A percentile compares a stretch with the other conserved stretches of the same genome.
Evolutionary conservation across 2,329 filamentous ascomycete genomes (phyloP).

Genomic region (Akanthomyces uredinophilus): DNA sequence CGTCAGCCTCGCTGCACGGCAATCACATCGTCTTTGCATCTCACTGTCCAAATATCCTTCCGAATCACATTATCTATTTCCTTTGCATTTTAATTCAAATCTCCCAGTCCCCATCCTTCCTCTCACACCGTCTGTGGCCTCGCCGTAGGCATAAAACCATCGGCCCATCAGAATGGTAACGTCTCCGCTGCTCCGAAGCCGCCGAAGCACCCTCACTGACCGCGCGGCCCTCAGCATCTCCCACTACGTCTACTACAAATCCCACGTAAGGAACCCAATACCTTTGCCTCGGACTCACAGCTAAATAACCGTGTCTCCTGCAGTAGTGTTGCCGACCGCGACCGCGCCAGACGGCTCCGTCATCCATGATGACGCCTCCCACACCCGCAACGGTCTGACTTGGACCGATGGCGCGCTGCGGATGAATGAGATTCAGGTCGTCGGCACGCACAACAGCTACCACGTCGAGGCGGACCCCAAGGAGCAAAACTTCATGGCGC

Average conservation of each 20-base stretch:
- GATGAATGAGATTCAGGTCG: constrained; percentile 47
- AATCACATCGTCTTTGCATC: not conserved
- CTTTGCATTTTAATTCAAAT: not conserved
- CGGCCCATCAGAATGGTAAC: not conserved
- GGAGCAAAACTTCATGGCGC: constrained; percentile 37
- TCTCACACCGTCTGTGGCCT: too few species aligned
- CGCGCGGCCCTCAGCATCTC: not conserved
- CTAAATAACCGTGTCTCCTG: not conserved
- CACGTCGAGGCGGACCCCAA: constrained; percentile 39
- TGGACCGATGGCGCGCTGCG: constrained; percentile 32
- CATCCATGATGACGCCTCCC: not conserved
- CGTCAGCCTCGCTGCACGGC: not conserved
- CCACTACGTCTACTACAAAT: not conserved
- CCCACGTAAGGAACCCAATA: not conserved
- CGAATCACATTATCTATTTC: not conserved
- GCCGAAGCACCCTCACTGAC: not conserved
- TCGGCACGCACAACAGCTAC: constrained; percentile 49
- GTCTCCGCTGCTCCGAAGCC: not conserved
- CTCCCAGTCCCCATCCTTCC: not conserved
- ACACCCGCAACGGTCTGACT: constrained; percentile 26
- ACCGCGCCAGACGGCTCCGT: not conserved
- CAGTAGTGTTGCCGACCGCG: not conserved
- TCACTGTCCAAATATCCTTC: too few species aligned
- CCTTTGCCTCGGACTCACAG: not conserved
- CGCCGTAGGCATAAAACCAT: not conserved